Base-by-base conservation (phyloP, 768 basidiomycete genomes). In the Albatrellus ellisii region DNA sequence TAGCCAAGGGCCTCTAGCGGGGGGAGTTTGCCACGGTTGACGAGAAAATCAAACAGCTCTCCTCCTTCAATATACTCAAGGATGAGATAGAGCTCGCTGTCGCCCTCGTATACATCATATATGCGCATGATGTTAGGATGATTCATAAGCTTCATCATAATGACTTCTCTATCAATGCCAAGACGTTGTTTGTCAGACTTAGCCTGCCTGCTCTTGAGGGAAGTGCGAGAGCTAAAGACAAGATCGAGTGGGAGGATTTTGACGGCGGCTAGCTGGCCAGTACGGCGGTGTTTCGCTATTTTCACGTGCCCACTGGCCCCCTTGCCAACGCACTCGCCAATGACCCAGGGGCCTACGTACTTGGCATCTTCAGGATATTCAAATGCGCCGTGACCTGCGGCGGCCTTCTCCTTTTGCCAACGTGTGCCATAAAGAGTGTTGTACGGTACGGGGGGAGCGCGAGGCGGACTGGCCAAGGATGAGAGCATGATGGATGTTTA, bases 111-210 rank as follows among this genome's bases (percentile, higher is more conserved):
- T 41, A 97, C 92, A 56, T 98, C 92, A 61, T 88, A 91, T 29
- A 98, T 80, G 47, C 83, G 78, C 68, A 97, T 76, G 53, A 98
- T 89, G 62, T 95, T 95, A 1, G 90, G 92, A 57, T 98, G 92
- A 55, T 92, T 87, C 79, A 98, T 91, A 52, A 97, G 81, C 60
- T 97, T 98, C 92, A 98, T 94, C 79, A 97, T 91, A 43, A 86
- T 88, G 46, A 98, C 94, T 60, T 98, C 92, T 48, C 88, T 68
- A 58, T 95, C 90, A 46, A 97, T 82, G 3, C 86, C 83, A 36
- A 92, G 72, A 45, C 82, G 74, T 48, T 80, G 77, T 59, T 87
- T 88, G 48, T 89, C 83, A 2, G 73, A 72, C 61, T 81, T 84
- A 3, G 73, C 79, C 47, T 73, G 69, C 50, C 75, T 73, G 28